Evolutionary conservation across 1,284 basidiomycete species (phyloP), one percentile per base, ranked within the genome.

Genomic region (Sanghuangporus baumii): DNA sequence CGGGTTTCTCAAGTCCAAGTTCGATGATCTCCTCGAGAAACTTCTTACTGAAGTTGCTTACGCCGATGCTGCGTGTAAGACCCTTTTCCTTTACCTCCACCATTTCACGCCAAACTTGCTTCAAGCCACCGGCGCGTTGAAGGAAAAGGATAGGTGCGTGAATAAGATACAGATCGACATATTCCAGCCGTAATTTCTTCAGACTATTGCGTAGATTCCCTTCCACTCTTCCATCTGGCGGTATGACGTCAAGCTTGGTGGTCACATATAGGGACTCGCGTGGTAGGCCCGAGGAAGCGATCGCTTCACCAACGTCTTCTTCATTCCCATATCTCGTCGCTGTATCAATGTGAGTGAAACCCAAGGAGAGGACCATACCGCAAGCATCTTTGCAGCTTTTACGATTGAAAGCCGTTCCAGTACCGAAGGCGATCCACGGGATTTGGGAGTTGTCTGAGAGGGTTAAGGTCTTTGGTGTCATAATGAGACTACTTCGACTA

Each of bases 111-210:
- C 93, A 95, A 58, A 83, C 73, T 23, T 79, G 74, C 69, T 78
- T 78, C 62, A 89, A 74, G 63, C 76, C 76, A 58, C 75, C 81
- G 63, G 72, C 68, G 7, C 57, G 40, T 9, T 59, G 18, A 7
- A 46, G 14, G 64, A 75, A 77, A 59, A 66, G 71, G 0, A 64
- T 57, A 0, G 89, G 87, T 65, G 75, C 78, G 72, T 95, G 93
- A 63, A 95, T 81, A 57, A 95, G 78, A 75, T 85, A 94, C 38
- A 90, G 74, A 72, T 92, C 90, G 60, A 95, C 89, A 61, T 91
- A 85, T 59, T 86, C 80, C 50, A 86, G 59, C 38, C 79, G 79
- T 4, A 95, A 78, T 72, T 85, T 85, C 70, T 76, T 70, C 61
- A 90, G 73, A 3, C 85, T 87, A 51, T 73, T 77, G 34, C 79